phyloP scores from a whole-genome alignment of 306 rosid genomes.

The Comarum palustre region DNA sequence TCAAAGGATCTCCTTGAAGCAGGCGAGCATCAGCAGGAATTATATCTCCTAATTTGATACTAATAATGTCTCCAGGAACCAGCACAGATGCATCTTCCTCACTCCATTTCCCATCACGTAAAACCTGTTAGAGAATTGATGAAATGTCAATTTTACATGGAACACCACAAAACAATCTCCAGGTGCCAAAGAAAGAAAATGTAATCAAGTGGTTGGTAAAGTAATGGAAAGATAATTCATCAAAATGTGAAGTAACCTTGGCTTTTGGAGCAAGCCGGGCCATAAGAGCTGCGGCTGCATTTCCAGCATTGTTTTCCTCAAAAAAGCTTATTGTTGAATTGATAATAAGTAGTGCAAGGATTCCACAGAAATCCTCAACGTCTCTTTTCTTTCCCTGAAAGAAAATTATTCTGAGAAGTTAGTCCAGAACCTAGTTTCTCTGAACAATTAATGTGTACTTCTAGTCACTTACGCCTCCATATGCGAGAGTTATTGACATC shows the following conservation, averaged over 20 bases:
- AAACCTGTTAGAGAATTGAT: constrained; percentile 9
- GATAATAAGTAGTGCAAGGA: constrained; percentile 16
- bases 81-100: constrained; percentile 29
- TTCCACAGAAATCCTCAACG: constrained; percentile 20
- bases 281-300: constrained; percentile 33
- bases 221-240: background rate
- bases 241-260: constrained; percentile 11
- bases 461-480: constrained; percentile 20
- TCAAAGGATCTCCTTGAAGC: constrained; percentile 27
- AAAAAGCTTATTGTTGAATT: constrained; percentile 30
- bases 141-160: background rate
- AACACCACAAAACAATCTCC: background rate
- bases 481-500: constrained; percentile 20
- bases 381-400: constrained; percentile 24
- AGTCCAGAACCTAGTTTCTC: constrained; percentile 1
- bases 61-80: constrained; percentile 30
- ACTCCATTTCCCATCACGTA: constrained; percentile 25
- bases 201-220: background rate
- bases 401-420: background rate
- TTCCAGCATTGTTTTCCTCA: constrained; percentile 30
- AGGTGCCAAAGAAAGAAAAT: background rate
- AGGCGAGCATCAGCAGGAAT: constrained; percentile 31
- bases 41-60: constrained; percentile 28
- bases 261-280: constrained; percentile 33
- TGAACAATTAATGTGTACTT: background rate